Percentiles rank a stretch among this genome's conserved stretches.
Evolutionary conservation across 2,329 filamentous ascomycete genomes (phyloP).

Genomic region (Fusarium devonianum): DNA sequence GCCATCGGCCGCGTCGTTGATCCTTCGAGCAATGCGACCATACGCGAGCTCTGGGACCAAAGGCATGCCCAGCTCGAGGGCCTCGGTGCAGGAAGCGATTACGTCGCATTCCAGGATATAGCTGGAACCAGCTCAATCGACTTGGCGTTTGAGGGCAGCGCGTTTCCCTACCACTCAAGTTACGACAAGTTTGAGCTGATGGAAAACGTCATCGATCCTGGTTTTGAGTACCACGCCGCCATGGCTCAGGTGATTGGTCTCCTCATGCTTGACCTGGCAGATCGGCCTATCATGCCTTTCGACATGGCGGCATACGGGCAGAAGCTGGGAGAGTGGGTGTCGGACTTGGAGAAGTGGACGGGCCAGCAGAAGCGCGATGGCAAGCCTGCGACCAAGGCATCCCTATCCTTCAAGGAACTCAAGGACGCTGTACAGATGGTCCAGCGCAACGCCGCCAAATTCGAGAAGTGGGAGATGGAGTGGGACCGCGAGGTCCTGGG

Average conservation of each 20-base stretch:
- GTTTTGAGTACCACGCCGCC: conserved; percentile 79
- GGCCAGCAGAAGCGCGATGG: conserved; percentile 48
- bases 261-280: conserved; percentile 83
- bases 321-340: conserved; percentile 69
- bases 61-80: conserved; percentile 67
- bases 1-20: conserved; percentile 79
- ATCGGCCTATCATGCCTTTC: conserved; percentile 82
- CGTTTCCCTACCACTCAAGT: conserved; percentile 79
- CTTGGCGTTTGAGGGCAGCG: conserved; percentile 74
- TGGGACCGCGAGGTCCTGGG: conserved; percentile 79
- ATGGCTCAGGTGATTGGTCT: conserved; percentile 82
- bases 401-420: conserved; percentile 46
- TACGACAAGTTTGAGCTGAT: conserved; percentile 94
- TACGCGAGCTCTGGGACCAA: conserved; percentile 79
- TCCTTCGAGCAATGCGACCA: conserved; percentile 72
- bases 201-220: conserved; percentile 78
- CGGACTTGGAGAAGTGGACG: conserved; percentile 69
- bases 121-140: conserved; percentile 89
- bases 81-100: conserved; percentile 80
- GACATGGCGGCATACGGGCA: conserved; percentile 78
- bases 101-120: conserved; percentile 89
- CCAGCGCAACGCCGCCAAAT: conserved; percentile 58
- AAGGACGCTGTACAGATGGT: conserved; percentile 68
- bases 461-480: conserved; percentile 76
- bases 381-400: conserved; percentile 17